Evolutionary conservation across 805 yeast genomes (phyloP).

Genomic region (Schizosaccharomyces pombe): DNA sequence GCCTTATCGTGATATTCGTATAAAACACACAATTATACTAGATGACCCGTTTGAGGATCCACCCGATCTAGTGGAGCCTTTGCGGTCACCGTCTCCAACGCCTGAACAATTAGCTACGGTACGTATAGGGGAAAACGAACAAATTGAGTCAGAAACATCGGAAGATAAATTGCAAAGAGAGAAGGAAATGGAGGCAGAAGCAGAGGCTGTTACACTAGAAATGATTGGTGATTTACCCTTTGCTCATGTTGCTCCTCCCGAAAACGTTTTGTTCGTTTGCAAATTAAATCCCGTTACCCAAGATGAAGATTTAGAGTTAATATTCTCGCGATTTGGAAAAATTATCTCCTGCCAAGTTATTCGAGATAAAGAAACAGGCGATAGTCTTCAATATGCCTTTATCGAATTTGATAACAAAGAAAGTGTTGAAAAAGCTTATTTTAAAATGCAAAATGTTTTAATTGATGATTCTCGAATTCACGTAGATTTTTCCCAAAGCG

Average conservation of each 20-base stretch:
- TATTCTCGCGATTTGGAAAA: conserved; percentile 40
- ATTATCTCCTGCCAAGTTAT: conserved; percentile 30
- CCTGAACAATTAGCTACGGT: conserved; percentile 17
- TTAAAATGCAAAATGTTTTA: conserved; percentile 35
- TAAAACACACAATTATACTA: conserved; percentile 26
- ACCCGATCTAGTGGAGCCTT: conserved; percentile 11
- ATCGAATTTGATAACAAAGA: conserved; percentile 28
- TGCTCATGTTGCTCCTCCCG: conserved; percentile 36
- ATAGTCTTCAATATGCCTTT: conserved; percentile 38
- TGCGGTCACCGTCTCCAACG: conserved; percentile 19
- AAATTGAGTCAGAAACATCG: conserved; percentile 11
- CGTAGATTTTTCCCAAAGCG: conserved; percentile 46
- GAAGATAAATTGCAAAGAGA: conserved; percentile 14
- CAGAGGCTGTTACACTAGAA: conserved; percentile 39
- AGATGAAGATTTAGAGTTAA: conserved; percentile 30
- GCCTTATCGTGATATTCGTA: conserved; percentile 28
- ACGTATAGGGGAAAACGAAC: conserved; percentile 12
- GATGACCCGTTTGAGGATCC: conserved; percentile 30
- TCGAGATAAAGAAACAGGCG: conserved; percentile 24
- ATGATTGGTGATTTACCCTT: conserved; percentile 39
- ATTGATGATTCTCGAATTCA: conserved; percentile 42
- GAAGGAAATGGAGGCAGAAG: conserved; percentile 19
- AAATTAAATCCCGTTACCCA: conserved; percentile 38
- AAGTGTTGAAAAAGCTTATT: conserved; percentile 38
- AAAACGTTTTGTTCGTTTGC: conserved; percentile 37